Percentiles rank a stretch among this genome's conserved stretches.
Evolutionary conservation across 2,329 filamentous ascomycete genomes (phyloP).

Genomic region (Pyrenochaeta sp.): DNA sequence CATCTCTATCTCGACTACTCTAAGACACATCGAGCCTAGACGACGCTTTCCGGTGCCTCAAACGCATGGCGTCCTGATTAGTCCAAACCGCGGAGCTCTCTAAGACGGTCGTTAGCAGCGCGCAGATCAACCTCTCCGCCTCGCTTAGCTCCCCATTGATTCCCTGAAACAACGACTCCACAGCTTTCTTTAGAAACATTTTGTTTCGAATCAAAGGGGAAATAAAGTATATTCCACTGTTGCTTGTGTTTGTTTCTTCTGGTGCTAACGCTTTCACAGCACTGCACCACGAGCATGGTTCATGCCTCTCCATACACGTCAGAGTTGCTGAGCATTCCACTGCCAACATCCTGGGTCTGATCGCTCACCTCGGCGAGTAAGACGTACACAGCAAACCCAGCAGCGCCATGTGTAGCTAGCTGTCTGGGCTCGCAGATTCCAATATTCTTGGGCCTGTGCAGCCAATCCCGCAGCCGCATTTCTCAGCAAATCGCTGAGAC

Average conservation of each 20-base stretch:
- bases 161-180: slow-evolving; percentile 24
- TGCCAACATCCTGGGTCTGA: not conserved
- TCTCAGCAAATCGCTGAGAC: not conserved
- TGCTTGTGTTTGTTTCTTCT: too few species aligned
- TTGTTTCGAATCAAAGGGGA: slow-evolving; percentile 21
- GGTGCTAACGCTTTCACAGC: too few species aligned
- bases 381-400: not conserved
- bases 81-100: slow-evolving; percentile 9
- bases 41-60: slow-evolving; percentile 10
- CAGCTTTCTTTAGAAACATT: slow-evolving; percentile 27
- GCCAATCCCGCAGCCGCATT: not conserved
- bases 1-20: not conserved
- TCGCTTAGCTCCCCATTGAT: slow-evolving; percentile 14
- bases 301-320: too few species aligned
- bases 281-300: too few species aligned
- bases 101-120: slow-evolving; percentile 19
- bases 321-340: too few species aligned
- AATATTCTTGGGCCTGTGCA: slow-evolving; percentile 5
- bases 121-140: slow-evolving; percentile 10
- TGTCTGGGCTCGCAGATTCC: slow-evolving; percentile 1
- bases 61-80: slow-evolving; percentile 12
- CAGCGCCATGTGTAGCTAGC: not conserved
- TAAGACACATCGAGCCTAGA: slow-evolving; percentile 4
- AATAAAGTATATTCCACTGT: slow-evolving; percentile 3
- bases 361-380: not conserved